Conservation (phyloP, 805 yeast species). For the Alloascoidea hylecoeti region DNA sequence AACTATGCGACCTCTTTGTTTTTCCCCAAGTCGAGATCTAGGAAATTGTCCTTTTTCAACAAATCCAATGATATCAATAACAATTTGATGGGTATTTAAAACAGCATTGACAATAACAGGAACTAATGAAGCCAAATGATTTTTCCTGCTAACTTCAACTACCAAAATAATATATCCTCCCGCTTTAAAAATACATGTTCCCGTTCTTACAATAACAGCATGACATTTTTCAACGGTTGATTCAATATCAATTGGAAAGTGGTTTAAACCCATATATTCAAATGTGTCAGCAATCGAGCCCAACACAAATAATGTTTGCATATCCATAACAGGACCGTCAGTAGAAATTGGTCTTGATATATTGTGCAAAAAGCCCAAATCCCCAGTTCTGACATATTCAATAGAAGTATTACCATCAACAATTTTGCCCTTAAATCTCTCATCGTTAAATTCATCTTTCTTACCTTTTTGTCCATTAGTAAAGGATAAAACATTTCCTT, state of each 20-base stretch:
- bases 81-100: constrained; percentile 66
- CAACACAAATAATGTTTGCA: constrained; percentile 73
- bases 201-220: constrained; percentile 22
- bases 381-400: constrained; percentile 79
- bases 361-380: constrained; percentile 81
- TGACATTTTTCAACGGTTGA: constrained; percentile 42
- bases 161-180: constrained; percentile 70
- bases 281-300: constrained; percentile 81
- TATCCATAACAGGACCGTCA: constrained; percentile 24
- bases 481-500: constrained; percentile 58
- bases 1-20: constrained; percentile 62
- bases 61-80: constrained; percentile 76
- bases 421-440: constrained; percentile 51
- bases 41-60: constrained; percentile 51
- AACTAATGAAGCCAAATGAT: constrained; percentile 54
- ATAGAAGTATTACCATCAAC: constrained; percentile 48
- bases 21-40: constrained; percentile 55
- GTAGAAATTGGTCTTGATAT: constrained; percentile 28
- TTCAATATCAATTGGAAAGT: constrained; percentile 80
- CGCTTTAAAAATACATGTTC: constrained; percentile 59
- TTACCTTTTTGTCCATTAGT: constrained; percentile 29
- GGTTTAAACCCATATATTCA: constrained; percentile 83
- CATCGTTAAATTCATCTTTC: constrained; percentile 33
- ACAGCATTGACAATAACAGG: constrained; percentile 74
- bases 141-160: constrained; percentile 41